These are phyloP conservation scores for Brassica cretica DNA, from an alignment of 345 rosid genomes.

Conservation along the genomic window DNA sequence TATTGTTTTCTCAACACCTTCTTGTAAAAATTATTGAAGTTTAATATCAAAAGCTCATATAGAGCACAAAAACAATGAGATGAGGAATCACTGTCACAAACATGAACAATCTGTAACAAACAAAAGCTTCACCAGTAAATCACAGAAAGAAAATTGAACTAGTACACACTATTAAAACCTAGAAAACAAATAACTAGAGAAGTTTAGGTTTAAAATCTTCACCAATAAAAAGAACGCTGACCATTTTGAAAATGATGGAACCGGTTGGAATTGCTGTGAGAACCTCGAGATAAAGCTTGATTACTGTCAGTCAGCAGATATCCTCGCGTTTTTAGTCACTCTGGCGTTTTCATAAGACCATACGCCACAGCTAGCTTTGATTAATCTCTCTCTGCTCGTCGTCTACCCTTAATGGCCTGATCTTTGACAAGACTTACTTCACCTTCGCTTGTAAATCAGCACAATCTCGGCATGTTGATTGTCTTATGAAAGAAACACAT, in stretches of 20 bases:
- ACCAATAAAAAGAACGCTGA: conserved; percentile 58
- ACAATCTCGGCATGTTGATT: no score
- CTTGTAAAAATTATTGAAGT: conserved; percentile 10
- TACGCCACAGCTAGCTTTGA: no score
- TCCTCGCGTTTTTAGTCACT: conserved; percentile 71
- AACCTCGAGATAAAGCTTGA: conserved; percentile 63
- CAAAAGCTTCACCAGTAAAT: not conserved
- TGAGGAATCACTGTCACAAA: not conserved
- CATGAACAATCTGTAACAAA: conserved; percentile 4
- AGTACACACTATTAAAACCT: conserved; percentile 12
- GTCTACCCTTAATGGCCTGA: no score
- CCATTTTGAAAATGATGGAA: conserved; percentile 80
- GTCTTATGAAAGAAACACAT: conserved; percentile 59
- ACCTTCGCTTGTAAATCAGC: no score
- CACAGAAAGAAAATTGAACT: not conserved
- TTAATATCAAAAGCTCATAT: conserved; percentile 15
- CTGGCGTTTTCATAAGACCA: conserved; percentile 67
- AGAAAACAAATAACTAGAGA: not conserved
- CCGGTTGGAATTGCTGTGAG: conserved; percentile 61
- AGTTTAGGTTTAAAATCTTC: not conserved
- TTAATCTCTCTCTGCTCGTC: no score
- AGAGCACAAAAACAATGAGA: conserved; percentile 4
- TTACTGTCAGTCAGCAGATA: conserved; percentile 84
- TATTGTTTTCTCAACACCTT: conserved; percentile 19
- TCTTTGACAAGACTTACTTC: no score